These are phyloP conservation scores for Suillus subluteus DNA, from an alignment of 768 basidiomycete species.

Conservation along the genomic window DNA sequence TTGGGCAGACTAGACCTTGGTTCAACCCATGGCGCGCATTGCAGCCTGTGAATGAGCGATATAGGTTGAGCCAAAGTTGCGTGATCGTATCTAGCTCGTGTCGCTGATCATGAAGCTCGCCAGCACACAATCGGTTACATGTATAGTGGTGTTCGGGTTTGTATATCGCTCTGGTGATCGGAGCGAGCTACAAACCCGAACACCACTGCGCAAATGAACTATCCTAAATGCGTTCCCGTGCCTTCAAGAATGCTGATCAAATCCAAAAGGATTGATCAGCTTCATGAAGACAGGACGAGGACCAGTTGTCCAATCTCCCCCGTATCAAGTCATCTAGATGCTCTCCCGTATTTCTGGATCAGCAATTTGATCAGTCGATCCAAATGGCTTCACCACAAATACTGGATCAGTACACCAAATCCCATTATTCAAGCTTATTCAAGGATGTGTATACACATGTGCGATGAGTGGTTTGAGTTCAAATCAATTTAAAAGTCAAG, in stretches of 20 bases:
- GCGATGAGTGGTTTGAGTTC: not conserved
- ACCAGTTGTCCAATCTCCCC: not conserved
- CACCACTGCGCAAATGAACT: not conserved
- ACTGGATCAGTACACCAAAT: not conserved
- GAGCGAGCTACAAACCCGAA: not conserved
- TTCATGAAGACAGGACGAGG: not conserved
- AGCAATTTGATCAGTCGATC: not conserved
- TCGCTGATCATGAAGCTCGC: not conserved
- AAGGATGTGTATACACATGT: too few species aligned
- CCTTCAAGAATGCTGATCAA: not conserved
- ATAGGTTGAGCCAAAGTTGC: not conserved
- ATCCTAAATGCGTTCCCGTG: not conserved
- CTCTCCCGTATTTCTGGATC: not conserved
- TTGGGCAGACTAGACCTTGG: not conserved
- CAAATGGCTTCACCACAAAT: not conserved
- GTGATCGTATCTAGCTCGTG: not conserved
- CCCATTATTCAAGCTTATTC: too few species aligned
- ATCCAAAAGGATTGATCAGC: not conserved
- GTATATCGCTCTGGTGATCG: too few species aligned
- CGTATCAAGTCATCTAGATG: not conserved
- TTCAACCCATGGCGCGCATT: not conserved
- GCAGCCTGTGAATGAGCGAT: not conserved
- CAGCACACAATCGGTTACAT: not conserved
- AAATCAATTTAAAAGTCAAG: not conserved
- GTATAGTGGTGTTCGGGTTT: too few species aligned